Percentiles rank a stretch among this genome's conserved stretches.
phyloP scores from a whole-genome alignment of 2,329 filamentous ascomycete species.

The Tolypocladium album region DNA sequence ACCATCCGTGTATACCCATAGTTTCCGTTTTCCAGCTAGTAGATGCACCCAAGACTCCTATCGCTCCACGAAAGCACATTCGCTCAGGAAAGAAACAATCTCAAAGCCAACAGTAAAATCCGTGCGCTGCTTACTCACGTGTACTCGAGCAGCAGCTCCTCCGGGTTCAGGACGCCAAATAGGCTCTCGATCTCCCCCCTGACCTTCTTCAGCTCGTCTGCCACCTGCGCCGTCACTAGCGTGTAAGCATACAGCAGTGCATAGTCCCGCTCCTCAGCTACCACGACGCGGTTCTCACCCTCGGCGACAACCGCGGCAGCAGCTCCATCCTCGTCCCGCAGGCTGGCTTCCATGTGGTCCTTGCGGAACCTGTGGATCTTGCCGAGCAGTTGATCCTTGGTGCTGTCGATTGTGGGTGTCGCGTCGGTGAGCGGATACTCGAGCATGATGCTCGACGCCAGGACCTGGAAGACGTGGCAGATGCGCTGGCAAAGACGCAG shows the following conservation, averaged over 20 bases:
- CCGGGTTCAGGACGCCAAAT: slow-evolving; percentile 52
- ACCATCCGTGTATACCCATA: background rate
- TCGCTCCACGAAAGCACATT: background rate
- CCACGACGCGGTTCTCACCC: slow-evolving; percentile 12
- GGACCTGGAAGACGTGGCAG: slow-evolving; percentile 75
- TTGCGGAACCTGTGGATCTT: slow-evolving; percentile 83
- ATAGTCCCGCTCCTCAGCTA: slow-evolving; percentile 68
- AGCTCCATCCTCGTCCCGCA: slow-evolving; percentile 5
- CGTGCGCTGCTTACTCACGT: background rate
- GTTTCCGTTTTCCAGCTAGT: background rate
- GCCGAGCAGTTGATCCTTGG: slow-evolving; percentile 71
- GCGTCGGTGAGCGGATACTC: slow-evolving; percentile 89
- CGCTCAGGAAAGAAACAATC: background rate
- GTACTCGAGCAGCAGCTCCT: slow-evolving; percentile 46
- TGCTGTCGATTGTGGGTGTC: slow-evolving; percentile 70
- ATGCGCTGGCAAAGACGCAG: slow-evolving; percentile 76
- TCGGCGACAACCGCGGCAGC: slow-evolving; percentile 4
- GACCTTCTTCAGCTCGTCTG: slow-evolving; percentile 51
- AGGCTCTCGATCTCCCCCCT: slow-evolving; percentile 50
- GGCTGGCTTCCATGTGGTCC: slow-evolving; percentile 37
- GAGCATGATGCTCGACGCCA: slow-evolving; percentile 87
- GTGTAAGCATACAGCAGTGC: slow-evolving; percentile 88
- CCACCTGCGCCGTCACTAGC: slow-evolving; percentile 55
- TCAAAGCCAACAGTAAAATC: background rate
- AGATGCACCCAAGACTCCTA: background rate